Evolutionary conservation across 2,329 filamentous ascomycete genomes (phyloP).

Genomic region (Epichloe sibirici): DNA sequence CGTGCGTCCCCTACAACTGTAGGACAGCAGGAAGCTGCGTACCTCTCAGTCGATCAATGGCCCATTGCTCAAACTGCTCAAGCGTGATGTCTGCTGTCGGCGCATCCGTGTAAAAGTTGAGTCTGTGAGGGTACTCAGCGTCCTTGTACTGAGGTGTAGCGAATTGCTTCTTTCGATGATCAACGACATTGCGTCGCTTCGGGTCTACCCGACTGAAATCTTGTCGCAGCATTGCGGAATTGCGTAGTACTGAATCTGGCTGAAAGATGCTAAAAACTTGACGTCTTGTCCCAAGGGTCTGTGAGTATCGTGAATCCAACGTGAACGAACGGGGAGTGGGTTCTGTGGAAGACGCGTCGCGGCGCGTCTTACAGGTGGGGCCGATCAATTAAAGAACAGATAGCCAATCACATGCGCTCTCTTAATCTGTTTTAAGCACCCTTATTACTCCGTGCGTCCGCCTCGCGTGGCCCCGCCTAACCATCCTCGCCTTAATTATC

Average conservation of each 20-base stretch:
- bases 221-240: constrained; percentile 34
- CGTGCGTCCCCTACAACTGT: background rate
- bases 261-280: background rate
- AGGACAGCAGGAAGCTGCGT: constrained; percentile 12
- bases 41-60: constrained; percentile 81
- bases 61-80: constrained; percentile 98
- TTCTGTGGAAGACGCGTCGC: constrained; percentile 20
- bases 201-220: constrained; percentile 43
- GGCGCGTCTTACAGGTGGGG: constrained; percentile 16
- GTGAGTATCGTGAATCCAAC: background rate
- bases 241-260: background rate
- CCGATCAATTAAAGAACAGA: constrained; percentile 12
- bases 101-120: constrained; percentile 84
- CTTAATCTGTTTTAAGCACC: too few relatives aligned
- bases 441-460: too few relatives aligned
- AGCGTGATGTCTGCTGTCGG: constrained; percentile 91
- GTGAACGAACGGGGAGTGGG: background rate
- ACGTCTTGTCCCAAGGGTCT: background rate
- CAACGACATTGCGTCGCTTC: constrained; percentile 66
- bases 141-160: constrained; percentile 64
- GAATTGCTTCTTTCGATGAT: constrained; percentile 81
- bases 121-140: constrained; percentile 66
- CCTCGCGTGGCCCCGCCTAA: too few relatives aligned
- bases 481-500: background rate
- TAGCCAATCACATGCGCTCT: constrained; percentile 1